Base-by-base conservation (phyloP, 176 grass and related monocot species). In the Stipa capillata region DNA sequence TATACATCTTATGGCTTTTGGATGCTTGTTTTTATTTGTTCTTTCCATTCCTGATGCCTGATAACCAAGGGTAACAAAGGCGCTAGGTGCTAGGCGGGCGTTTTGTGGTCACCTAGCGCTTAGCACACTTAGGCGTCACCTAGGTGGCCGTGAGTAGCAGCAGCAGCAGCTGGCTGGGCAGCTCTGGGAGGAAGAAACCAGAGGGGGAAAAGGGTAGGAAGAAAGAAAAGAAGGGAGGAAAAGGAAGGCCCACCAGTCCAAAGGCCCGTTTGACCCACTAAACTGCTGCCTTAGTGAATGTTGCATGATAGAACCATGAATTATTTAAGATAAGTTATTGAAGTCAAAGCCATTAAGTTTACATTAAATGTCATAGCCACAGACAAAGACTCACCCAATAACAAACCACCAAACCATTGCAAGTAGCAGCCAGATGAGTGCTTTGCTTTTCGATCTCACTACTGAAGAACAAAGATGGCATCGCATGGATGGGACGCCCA, bases 281-380 rank as follows among this genome's bases (percentile, higher is more conserved):
- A n/a, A n/a, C n/a, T n/a, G n/a, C n/a, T n/a, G n/a, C n/a, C n/a
- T n/a, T n/a, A n/a, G n/a, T n/a, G n/a, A 43, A 23, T 74, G 10
- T 43, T 62, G 17, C 43, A 72, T 11, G 13, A 58, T 34, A 29
- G 58, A 48, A 34, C 20, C 60, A 35, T 71, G 53, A 12, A 13
- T 18, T 24, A 14, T n/a, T 44, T 7, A 39, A 60, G 21, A 41
- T 59, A 60, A n/a, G 7, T 76, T 76, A 43, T 41, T 41, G 31
- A 76, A 81, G 72, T 76, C 42, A 69, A 82, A 60, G 41, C 41
- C 25, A n/a, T n/a, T n/a, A n/a, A n/a, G n/a, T n/a, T n/a, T n/a
- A n/a, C n/a, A n/a, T n/a, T n/a, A n/a, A n/a, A n/a, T n/a, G 49
- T 76, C 62, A 48, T 76, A 50, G 63, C 18, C 53, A 77, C 62